Evolutionary conservation across 495 filamentous ascomycete genomes (phyloP), one percentile per base, ranked within the genome.

Genomic region (Lasiosphaeriaceae sp.): DNA sequence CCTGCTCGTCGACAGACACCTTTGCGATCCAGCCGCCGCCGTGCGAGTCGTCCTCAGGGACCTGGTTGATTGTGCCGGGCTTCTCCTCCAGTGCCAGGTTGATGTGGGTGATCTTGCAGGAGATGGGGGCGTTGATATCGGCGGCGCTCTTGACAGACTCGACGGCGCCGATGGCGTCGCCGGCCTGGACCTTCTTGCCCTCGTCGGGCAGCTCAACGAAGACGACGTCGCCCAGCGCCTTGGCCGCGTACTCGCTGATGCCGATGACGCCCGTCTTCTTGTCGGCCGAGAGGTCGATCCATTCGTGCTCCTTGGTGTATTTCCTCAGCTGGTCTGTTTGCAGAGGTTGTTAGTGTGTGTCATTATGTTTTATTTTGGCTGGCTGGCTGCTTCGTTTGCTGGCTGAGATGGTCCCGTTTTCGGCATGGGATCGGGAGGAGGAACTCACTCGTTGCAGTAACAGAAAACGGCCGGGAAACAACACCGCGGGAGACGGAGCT

Each of bases 281-380:
- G 74, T 94, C 85, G 26, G 80, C 83, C 49, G 83, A 83, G 31
- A 96, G 76, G 73, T 96, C 89, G 65, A 98, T 84, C 95, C 95
- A 98, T 79, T 98, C 94, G 79, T 98, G 94, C 64, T 96, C 95
- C 71, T 90, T 85, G 63, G 95, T 97, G 81, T 95, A 98, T 68
- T 87, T 90, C 80, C 94, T 93, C 63, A 86, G 77, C 61, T 73
- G 71, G 61, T 72, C 80, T 83, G 54, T 50, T 39, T 6, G 22
- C 34, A n/a, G 20, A 39, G 21, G 44, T 51, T 17, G 58, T 66
- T 16, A 4, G 24, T 53, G 37, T 17, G 12, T 47, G 14, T 37
- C 2, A n/a, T 21, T 55, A 8, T 14, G 23, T 43, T 24, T 19
- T 48, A 35, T 3, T 16, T 21, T 5, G 50, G 8, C 31, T 14